Conservation (phyloP, 139 green algal genomes). For the Micractinium sp. region DNA sequence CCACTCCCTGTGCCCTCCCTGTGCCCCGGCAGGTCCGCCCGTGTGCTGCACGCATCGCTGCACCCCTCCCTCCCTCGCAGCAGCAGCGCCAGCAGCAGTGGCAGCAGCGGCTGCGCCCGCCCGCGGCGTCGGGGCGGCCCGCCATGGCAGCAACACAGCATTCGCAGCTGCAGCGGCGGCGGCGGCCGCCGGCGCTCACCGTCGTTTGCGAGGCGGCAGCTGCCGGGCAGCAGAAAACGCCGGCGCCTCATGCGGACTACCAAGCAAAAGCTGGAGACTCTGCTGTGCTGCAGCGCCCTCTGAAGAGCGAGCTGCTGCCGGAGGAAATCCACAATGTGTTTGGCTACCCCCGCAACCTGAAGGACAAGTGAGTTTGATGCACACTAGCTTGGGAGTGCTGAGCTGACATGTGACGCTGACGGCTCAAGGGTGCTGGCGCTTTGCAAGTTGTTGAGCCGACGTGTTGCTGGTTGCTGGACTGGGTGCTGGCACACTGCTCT, state of each 20-base stretch:
- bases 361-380: constrained; percentile 39
- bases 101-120: constrained; percentile 12
- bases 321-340: constrained; percentile 81
- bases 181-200: neutral
- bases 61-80: neutral
- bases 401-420: too few relatives aligned
- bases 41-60: neutral
- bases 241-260: constrained; percentile 66
- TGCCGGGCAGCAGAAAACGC: neutral
- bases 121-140: neutral
- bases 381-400: too few relatives aligned
- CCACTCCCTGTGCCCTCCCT: too few relatives aligned
- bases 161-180: neutral
- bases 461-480: neutral
- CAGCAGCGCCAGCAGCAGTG: neutral
- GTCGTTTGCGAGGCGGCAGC: constrained; percentile 2
- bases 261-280: constrained; percentile 71
- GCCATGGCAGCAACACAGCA: neutral
- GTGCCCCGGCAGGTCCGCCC: neutral
- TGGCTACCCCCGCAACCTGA: constrained; percentile 70
- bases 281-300: constrained; percentile 71
- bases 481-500: too few relatives aligned
- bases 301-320: constrained; percentile 69
- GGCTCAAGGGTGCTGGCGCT: too few relatives aligned
- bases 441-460: neutral